Conservation (phyloP, 495 filamentous ascomycete species). For the Neurospora africana region DNA sequence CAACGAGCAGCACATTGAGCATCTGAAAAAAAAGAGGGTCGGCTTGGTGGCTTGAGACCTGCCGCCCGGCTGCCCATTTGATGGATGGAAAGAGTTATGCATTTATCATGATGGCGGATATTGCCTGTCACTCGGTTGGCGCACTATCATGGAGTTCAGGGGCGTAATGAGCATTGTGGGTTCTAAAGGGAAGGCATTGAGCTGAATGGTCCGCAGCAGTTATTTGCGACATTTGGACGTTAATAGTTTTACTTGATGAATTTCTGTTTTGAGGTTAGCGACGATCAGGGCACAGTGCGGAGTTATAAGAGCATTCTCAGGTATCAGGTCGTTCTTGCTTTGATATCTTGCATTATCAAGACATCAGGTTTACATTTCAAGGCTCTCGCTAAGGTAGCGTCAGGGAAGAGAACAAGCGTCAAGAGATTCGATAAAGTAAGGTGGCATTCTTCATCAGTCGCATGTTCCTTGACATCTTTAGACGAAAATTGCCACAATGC, state of each 20-base stretch:
- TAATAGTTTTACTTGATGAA: not conserved
- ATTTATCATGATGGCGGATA: not conserved
- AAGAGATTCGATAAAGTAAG: no score
- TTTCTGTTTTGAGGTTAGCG: not conserved
- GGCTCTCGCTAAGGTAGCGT: not conserved
- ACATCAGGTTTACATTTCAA: not conserved
- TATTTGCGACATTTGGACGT: not conserved
- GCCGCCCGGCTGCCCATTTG: not conserved
- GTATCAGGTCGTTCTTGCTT: not conserved
- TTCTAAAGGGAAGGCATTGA: not conserved
- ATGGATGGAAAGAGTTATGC: not conserved
- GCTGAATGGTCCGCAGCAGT: not conserved
- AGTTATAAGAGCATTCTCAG: not conserved
- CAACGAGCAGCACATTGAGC: constrained; percentile 22
- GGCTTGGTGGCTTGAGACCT: constrained; percentile 7
- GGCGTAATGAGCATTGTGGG: not conserved
- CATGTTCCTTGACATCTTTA: not conserved
- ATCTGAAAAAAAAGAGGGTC: constrained; percentile 11
- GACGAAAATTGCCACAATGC: not conserved
- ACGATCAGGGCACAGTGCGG: not conserved
- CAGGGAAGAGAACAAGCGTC: not conserved
- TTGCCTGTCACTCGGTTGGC: not conserved
- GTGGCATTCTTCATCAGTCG: not conserved
- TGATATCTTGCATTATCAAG: not conserved
- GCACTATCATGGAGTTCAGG: not conserved